A percentile compares a stretch with the other conserved stretches of the same genome.
Evolutionary conservation across 768 basidiomycete genomes (phyloP).

Genomic region (Boletus pseudopeckii): DNA sequence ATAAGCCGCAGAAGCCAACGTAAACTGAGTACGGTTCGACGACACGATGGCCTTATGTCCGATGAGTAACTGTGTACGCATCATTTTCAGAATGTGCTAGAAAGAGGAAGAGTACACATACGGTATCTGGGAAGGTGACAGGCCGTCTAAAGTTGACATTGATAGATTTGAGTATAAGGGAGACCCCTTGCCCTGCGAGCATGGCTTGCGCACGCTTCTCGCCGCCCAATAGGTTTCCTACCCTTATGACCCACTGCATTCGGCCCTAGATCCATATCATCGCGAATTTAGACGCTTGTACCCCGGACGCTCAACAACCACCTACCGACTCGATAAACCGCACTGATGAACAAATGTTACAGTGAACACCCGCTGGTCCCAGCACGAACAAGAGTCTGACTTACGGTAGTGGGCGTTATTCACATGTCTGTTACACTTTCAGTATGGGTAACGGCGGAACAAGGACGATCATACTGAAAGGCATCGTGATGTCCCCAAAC

Average conservation of each 20-base stretch:
- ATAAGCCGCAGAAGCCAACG: conserved; percentile 53
- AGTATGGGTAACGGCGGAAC: background rate
- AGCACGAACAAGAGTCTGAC: conserved; percentile 2
- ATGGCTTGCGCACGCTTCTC: conserved; percentile 51
- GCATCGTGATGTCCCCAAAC: conserved; percentile 80
- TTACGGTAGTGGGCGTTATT: conserved; percentile 74
- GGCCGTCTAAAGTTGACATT: conserved; percentile 65
- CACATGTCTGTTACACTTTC: conserved; percentile 52
- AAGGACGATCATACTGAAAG: conserved; percentile 49
- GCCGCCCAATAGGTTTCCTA: conserved; percentile 62
- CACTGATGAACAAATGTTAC: conserved; percentile 35
- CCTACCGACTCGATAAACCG: conserved; percentile 70
- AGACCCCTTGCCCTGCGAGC: conserved; percentile 62
- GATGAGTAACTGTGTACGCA: conserved; percentile 49
- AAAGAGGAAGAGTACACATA: conserved; percentile 31
- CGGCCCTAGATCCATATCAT: conserved; percentile 45
- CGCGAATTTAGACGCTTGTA: background rate
- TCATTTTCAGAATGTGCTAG: background rate
- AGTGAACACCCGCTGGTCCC: background rate
- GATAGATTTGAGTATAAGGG: conserved; percentile 71
- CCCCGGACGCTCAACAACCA: background rate
- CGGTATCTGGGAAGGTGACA: conserved; percentile 75
- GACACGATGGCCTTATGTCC: conserved; percentile 52
- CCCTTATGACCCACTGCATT: conserved; percentile 59
- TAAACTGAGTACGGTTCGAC: conserved; percentile 43